Conservation (phyloP, 495 filamentous ascomycete species). For the Penicillium verhagenii region DNA sequence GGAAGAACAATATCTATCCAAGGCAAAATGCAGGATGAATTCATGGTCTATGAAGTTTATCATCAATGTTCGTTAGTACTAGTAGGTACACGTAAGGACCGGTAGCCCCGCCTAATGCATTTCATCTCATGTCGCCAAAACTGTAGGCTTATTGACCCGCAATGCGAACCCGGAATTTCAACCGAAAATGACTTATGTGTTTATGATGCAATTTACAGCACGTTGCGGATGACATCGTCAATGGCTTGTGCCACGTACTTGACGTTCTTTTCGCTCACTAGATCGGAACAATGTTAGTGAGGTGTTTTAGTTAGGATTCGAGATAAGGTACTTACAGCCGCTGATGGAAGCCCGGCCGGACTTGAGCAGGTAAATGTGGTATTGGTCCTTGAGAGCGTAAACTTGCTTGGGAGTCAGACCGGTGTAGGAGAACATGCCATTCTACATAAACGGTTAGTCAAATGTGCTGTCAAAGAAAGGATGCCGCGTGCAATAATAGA, state of each 20-base stretch:
- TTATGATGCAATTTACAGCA: constrained; percentile 22
- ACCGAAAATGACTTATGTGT: not conserved
- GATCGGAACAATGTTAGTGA: constrained; percentile 4
- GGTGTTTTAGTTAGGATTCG: not conserved
- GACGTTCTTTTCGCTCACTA: constrained; percentile 56
- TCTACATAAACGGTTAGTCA: constrained; percentile 26
- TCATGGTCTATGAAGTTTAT: constrained; percentile 25
- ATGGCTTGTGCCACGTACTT: constrained; percentile 49
- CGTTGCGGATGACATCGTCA: constrained; percentile 45
- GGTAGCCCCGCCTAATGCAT: constrained; percentile 15
- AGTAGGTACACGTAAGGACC: constrained; percentile 4
- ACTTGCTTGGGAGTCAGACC: constrained; percentile 47
- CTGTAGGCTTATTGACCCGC: not conserved
- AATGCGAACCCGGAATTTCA: not conserved
- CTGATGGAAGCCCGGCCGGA: constrained; percentile 49
- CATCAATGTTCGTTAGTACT: constrained; percentile 26
- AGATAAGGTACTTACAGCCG: constrained; percentile 36
- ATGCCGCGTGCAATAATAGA: not conserved
- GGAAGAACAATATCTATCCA: not conserved
- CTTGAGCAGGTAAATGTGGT: constrained; percentile 50
- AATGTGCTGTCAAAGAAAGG: constrained; percentile 6
- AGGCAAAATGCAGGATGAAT: not conserved
- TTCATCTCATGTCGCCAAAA: not conserved
- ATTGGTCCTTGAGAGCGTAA: constrained; percentile 45
- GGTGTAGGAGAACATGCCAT: constrained; percentile 55